These are phyloP conservation scores for Cucumis melo DNA, from an alignment of 306 rosid genomes.

Conservation along the genomic window DNA sequence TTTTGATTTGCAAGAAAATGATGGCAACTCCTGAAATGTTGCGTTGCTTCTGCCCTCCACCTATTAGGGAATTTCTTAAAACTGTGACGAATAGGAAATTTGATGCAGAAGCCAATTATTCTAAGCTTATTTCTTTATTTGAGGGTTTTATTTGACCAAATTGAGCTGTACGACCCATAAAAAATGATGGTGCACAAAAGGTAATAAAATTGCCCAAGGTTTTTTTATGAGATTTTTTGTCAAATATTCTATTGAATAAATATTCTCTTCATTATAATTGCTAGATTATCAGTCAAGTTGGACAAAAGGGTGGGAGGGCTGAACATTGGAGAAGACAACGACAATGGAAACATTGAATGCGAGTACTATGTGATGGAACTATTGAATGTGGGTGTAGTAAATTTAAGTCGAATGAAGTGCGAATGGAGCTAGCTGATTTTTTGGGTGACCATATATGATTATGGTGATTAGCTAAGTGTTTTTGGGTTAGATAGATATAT, in stretches of 20 bases:
- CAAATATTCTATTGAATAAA: neutral
- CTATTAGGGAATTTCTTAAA: slow-evolving; percentile 78
- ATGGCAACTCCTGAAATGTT: slow-evolving; percentile 93
- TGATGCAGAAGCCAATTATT: slow-evolving; percentile 91
- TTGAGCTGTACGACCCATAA: slow-evolving; percentile 77
- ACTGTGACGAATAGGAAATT: slow-evolving; percentile 85
- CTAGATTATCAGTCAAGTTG: slow-evolving; percentile 60
- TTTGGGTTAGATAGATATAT: no score
- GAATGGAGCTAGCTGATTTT: no score
- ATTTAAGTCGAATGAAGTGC: no score
- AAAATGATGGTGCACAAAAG: slow-evolving; percentile 89
- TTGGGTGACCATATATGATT: no score
- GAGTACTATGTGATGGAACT: no score
- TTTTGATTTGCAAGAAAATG: slow-evolving; percentile 61
- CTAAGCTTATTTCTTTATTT: slow-evolving; percentile 66
- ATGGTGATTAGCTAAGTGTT: no score
- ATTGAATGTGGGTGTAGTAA: no score
- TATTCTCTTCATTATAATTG: neutral
- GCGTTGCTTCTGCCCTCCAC: slow-evolving; percentile 84
- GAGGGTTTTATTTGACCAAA: slow-evolving; percentile 71
- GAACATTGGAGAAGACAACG: slow-evolving; percentile 68
- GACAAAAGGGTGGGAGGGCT: slow-evolving; percentile 87
- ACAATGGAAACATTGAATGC: no score
- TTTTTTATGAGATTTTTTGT: neutral
- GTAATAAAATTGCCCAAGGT: slow-evolving; percentile 19